Percentiles rank a stretch among this genome's conserved stretches.
phyloP scores from a whole-genome alignment of 768 basidiomycete species.

The Lactarius trivialis region DNA sequence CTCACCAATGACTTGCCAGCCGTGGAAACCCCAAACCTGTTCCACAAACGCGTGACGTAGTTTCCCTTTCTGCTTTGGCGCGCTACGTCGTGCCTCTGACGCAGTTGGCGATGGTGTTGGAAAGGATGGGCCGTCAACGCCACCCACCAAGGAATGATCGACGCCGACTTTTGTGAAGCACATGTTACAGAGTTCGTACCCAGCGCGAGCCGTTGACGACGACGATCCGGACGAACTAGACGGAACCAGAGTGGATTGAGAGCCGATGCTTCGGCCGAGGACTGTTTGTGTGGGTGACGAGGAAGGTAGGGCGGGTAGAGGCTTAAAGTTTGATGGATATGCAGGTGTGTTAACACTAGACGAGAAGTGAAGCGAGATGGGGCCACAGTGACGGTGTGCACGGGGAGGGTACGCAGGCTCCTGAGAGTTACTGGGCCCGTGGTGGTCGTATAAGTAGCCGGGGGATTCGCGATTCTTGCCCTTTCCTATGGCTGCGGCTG shows the following conservation, averaged over 20 bases:
- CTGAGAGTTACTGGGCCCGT: not conserved
- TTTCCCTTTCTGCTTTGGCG: slow-evolving; percentile 67
- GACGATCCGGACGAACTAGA: slow-evolving; percentile 22
- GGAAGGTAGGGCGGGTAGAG: slow-evolving; percentile 39
- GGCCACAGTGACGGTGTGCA: slow-evolving; percentile 14
- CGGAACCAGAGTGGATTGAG: slow-evolving; percentile 17
- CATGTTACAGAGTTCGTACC: slow-evolving; percentile 79
- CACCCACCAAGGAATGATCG: slow-evolving; percentile 56
- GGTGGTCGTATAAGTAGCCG: slow-evolving; percentile 19
- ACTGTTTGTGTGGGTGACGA: slow-evolving; percentile 13
- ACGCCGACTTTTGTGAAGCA: slow-evolving; percentile 79
- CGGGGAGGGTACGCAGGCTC: slow-evolving; percentile 7
- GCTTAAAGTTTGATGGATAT: slow-evolving; percentile 32
- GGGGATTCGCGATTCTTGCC: slow-evolving; percentile 31
- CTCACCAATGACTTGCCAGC: slow-evolving; percentile 89
- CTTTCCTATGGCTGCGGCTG: slow-evolving; percentile 44
- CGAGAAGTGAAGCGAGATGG: not conserved
- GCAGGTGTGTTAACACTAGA: not conserved
- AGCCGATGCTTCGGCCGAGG: slow-evolving; percentile 9
- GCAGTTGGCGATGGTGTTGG: slow-evolving; percentile 25
- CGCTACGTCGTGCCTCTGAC: slow-evolving; percentile 55
- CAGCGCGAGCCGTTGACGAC: slow-evolving; percentile 27
- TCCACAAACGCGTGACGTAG: slow-evolving; percentile 81
- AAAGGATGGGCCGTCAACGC: slow-evolving; percentile 40
- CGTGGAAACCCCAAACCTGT: slow-evolving; percentile 74